A percentile compares a stretch with the other conserved stretches of the same genome.
These are phyloP conservation scores for Verruconis gallopava DNA, from an alignment of 2,329 filamentous ascomycete species.

Conservation along the genomic window DNA sequence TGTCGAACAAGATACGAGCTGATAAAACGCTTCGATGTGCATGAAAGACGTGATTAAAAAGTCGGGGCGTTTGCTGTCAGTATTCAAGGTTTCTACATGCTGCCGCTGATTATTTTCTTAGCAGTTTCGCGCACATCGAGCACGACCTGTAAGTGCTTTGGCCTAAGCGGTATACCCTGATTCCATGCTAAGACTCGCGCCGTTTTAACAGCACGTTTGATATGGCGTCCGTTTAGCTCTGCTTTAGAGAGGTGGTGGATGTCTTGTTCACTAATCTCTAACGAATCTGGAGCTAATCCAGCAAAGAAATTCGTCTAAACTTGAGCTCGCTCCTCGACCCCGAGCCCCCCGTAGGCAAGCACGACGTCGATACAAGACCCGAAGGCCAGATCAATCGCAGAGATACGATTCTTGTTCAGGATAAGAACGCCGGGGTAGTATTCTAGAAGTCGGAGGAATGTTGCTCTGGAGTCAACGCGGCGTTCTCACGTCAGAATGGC, in stretches of 20 bases:
- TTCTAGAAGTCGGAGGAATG: constrained; percentile 17
- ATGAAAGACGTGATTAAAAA: too few species aligned
- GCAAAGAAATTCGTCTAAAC: background rate
- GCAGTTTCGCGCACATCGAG: background rate
- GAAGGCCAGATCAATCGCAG: constrained; percentile 15
- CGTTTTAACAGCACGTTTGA: constrained; percentile 1
- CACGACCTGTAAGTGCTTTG: background rate
- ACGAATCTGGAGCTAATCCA: background rate
- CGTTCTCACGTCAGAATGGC: background rate
- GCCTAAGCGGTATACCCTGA: background rate
- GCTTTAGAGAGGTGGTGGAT: background rate
- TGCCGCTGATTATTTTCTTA: too few species aligned
- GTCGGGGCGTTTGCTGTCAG: too few species aligned
- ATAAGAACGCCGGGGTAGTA: constrained; percentile 17
- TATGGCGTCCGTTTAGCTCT: background rate
- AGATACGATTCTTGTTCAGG: constrained; percentile 17
- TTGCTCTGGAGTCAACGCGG: background rate
- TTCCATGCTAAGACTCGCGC: background rate
- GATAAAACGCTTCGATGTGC: too few species aligned
- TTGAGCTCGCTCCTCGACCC: background rate
- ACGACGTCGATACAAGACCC: constrained; percentile 10
- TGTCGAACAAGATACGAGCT: too few species aligned
- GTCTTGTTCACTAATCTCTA: background rate
- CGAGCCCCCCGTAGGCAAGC: background rate
- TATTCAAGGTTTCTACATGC: too few species aligned